A percentile compares a stretch with the other conserved stretches of the same genome.
phyloP scores from a whole-genome alignment of 768 basidiomycete genomes.

The Macrolepiota albuminosa region DNA sequence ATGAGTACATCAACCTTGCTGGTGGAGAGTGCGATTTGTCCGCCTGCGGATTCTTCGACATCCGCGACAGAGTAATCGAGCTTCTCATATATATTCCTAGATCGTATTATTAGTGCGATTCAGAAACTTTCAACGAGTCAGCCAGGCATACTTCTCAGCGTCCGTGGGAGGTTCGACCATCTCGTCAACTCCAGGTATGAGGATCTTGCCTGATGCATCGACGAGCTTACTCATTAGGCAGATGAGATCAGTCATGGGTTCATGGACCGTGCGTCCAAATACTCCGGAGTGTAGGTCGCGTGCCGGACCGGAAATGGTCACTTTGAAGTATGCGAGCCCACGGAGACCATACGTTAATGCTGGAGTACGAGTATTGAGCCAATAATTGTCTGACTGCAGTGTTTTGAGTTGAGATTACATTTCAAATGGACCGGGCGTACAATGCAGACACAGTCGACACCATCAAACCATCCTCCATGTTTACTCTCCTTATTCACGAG shows the following conservation, averaged over 20 bases:
- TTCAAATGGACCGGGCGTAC: constrained; percentile 35
- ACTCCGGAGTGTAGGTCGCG: constrained; percentile 89
- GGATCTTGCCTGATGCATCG: constrained; percentile 69
- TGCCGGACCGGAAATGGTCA: constrained; percentile 77
- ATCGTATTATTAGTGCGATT: neutral
- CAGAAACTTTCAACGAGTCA: neutral
- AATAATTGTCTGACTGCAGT: constrained; percentile 87
- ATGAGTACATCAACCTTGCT: constrained; percentile 81
- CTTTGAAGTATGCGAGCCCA: constrained; percentile 82
- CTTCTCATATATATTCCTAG: constrained; percentile 58
- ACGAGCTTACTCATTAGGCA: constrained; percentile 83
- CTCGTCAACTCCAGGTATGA: constrained; percentile 85
- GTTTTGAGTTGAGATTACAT: neutral
- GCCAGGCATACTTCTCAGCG: constrained; percentile 56
- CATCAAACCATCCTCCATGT: constrained; percentile 76
- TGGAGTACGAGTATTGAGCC: constrained; percentile 81
- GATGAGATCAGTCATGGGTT: constrained; percentile 94
- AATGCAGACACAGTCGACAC: constrained; percentile 92
- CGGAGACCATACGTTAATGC: constrained; percentile 85
- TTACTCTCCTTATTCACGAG: constrained; percentile 73
- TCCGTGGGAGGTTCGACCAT: constrained; percentile 72
- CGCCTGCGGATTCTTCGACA: constrained; percentile 75
- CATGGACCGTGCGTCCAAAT: constrained; percentile 77
- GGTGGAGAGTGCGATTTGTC: constrained; percentile 61
- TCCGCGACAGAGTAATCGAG: constrained; percentile 73